phyloP scores from a whole-genome alignment of 2,329 filamentous ascomycete species.

The Lasiodiplodia theobromae region DNA sequence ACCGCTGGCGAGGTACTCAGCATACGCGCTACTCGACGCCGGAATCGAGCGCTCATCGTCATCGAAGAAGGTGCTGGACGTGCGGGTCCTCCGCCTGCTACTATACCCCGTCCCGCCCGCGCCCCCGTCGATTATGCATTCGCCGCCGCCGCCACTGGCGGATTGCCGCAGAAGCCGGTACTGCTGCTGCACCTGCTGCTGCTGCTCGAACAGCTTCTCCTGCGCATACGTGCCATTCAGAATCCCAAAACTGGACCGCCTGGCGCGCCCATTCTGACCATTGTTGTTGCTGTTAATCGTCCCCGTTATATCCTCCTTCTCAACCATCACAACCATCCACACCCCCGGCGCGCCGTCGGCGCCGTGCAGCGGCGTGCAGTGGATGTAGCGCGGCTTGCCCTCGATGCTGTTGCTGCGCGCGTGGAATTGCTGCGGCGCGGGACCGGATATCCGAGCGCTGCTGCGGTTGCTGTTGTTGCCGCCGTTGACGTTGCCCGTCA shows the following conservation, averaged over 20 bases:
- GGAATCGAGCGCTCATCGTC: background rate
- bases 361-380: conserved; percentile 74
- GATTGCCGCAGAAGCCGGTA: conserved; percentile 33
- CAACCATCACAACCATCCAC: conserved; percentile 77
- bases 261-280: background rate
- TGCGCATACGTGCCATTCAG: conserved; percentile 29
- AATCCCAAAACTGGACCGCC: conserved; percentile 22
- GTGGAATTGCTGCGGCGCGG: background rate
- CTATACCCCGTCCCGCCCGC: background rate
- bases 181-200: conserved; percentile 33
- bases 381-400: conserved; percentile 74
- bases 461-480: background rate
- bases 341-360: conserved; percentile 71
- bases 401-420: conserved; percentile 21
- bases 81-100: background rate
- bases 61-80: background rate
- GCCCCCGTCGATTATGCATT: background rate
- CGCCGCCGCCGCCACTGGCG: conserved; percentile 19
- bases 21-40: background rate
- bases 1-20: conserved; percentile 3
- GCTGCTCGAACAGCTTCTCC: conserved; percentile 36
- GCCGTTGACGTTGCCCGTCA: conserved; percentile 31
- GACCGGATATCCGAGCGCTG: background rate
- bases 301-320: conserved; percentile 59
- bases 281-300: background rate